Base-by-base conservation (phyloP, 352 stramenopile genomes). In the Phytophthora syringae region DNA sequence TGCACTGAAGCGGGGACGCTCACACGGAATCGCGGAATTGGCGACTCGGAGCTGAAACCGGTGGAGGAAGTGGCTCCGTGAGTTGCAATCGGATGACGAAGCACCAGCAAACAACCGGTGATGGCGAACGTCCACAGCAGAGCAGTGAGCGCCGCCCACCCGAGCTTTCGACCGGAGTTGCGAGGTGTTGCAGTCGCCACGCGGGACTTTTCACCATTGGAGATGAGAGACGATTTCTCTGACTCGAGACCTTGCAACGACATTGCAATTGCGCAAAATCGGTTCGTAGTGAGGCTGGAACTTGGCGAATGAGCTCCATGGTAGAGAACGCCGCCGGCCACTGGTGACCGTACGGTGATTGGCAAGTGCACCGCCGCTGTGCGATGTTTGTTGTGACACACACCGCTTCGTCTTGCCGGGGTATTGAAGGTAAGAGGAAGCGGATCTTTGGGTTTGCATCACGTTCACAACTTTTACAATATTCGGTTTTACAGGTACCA, bases 21-120 rank as follows among this genome's bases (percentile, higher is more conserved):
- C 43, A 86, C 51, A 11, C 66, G 60, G 60, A 88, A 86, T 30
- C 72, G 70, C 20, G 77, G 53, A 30, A 44, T 28, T n/a, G 60
- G 28, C 27, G 60, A 47, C 10, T 51, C 40, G 2, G 42, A 53
- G 27, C 12, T 66, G 34, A 60, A 27, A 44, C 27, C 60, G 5
- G 40, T 54, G 32, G 40, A 24, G 13, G 49, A n/a, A 7, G 9
- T 20, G 18, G 2, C 11, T 24, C 1, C 36, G 1, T 58, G 21
- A 11, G 25, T 44, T 12, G 43, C 36, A n/a, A 60, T 15, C 21
- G 51, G 7, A 12, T 20, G 39, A 7, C 37, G 59, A 25, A 64
- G 16, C 12, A 64, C 15, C 34, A 70, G 16, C 30, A 74, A 16
- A 25, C 51, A 58, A 0, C 60, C 52, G 1, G 52, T 55, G 37